Conservation (phyloP, 257 asterid species). For the Scutellaria barbata region DNA sequence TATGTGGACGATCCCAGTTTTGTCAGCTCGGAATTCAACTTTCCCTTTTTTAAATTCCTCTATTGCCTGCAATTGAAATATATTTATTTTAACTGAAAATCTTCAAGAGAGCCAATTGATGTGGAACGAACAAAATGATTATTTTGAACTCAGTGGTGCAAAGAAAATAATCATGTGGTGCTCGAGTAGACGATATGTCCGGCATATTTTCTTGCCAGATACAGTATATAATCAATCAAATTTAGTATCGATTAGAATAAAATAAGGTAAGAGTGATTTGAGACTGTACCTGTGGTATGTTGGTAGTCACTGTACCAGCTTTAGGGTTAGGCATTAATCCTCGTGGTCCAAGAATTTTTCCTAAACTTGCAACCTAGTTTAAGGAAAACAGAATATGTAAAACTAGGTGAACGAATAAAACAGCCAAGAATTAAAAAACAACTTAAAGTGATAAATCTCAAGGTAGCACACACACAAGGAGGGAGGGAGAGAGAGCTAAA, state of each 20-base stretch:
- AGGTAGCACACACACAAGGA: no score
- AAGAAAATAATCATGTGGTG: conserved; percentile 15
- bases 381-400: conserved; percentile 26
- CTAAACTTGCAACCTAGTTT: conserved; percentile 86
- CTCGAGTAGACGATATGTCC: not conserved
- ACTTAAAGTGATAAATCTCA: conserved; percentile 1
- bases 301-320: conserved; percentile 96
- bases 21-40: conserved; percentile 96
- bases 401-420: not conserved
- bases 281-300: conserved; percentile 87
- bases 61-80: conserved; percentile 65
- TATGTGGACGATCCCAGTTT: conserved; percentile 96
- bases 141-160: not conserved
- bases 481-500: not conserved
- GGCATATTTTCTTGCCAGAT: conserved; percentile 18
- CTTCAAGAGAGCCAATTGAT: not conserved
- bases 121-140: not conserved
- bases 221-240: not conserved
- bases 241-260: not conserved
- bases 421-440: conserved; percentile 11
- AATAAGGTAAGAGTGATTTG: conserved; percentile 18
- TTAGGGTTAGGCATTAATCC: conserved; percentile 99
- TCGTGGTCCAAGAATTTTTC: conserved; percentile 90
- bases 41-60: conserved; percentile 97
- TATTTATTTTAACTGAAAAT: not conserved